Base-by-base conservation (phyloP, 345 rosid species). In the Gossypium bickii region DNA sequence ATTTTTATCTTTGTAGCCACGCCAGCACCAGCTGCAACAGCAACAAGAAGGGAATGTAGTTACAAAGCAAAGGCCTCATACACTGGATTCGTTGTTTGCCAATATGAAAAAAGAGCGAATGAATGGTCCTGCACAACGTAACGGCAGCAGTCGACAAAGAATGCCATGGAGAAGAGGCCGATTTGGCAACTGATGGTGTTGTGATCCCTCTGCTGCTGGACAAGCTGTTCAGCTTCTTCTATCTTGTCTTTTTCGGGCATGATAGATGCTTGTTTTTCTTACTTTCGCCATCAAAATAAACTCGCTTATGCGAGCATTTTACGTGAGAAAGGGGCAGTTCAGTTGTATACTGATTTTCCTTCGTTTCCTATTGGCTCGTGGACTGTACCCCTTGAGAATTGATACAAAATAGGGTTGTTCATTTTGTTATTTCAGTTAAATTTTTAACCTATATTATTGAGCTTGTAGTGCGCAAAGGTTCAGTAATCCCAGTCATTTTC, bases 61-160 rank as follows among this genome's bases (percentile, higher is more conserved):
- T 48, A 63, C 80, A 20, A 84, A 80, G 65, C 92, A 85, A 81
- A 80, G 84, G 85, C 86, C 93, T 58, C 88, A 88, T 44, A 92
- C 98, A 9, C 83, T 93, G 55, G 97, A 94, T 76, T 89, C 94
- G 0, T 79, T 88, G 49, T 92, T 90, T 87, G 97, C 98, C 20
- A 86, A 82, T 80, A 85, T 92, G 96, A 89, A 88, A 79, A 92
- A 92, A 83, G 88, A 89, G 86, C 86, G 97, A 72, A 85, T 79
- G 89, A 89, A 79, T 72, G 56, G 38, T 34, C 38, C n/a, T 34
- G 77, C 12, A 58, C 84, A 75, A 52, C 75, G 71, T 69, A 80
- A 79, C 62, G 80, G 76, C 59, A 69, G 81, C 45, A 72, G 80
- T 49, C 74, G 79, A 22, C 87, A 74, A 15, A 85, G 76, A 66